Evolutionary conservation across 306 rosid species (phyloP).

Genomic region (Dicorynia guianensis): DNA sequence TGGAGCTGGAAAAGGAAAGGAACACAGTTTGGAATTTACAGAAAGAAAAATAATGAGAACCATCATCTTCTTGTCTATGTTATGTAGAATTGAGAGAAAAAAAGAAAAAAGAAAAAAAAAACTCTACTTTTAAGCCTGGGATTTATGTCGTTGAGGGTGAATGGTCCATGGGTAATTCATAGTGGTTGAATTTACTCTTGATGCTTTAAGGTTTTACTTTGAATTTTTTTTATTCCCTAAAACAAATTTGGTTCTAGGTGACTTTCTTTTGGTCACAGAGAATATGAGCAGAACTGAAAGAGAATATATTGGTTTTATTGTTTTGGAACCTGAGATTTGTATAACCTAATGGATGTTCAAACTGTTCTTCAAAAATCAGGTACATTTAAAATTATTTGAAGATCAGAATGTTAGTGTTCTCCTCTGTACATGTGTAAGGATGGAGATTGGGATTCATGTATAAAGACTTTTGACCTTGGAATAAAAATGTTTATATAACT

Average conservation of each 20-base stretch:
- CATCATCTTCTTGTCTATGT: not conserved
- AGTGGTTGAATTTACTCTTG: not conserved
- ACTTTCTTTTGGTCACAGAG: not conserved
- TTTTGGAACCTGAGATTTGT: conserved; percentile 4
- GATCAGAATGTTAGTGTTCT: not conserved
- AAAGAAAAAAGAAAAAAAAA: not conserved
- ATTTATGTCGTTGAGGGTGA: not conserved
- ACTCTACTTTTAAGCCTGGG: not conserved
- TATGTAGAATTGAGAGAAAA: not conserved
- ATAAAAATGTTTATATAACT: not conserved
- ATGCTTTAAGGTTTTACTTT: conserved; percentile 2
- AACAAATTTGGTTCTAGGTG: not conserved
- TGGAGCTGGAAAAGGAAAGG: not conserved
- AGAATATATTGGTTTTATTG: conserved; percentile 19
- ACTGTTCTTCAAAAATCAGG: not conserved
- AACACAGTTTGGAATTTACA: not conserved
- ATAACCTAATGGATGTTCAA: conserved; percentile 13
- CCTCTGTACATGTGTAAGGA: not conserved
- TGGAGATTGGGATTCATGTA: not conserved
- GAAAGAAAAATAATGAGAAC: not conserved
- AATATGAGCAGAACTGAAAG: conserved; percentile 22
- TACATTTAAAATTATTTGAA: conserved; percentile 9
- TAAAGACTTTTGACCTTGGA: not conserved
- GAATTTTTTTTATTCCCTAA: not conserved
- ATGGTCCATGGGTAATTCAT: not conserved